phyloP scores from a whole-genome alignment of 805 yeast species.

The Candida verbasci region DNA sequence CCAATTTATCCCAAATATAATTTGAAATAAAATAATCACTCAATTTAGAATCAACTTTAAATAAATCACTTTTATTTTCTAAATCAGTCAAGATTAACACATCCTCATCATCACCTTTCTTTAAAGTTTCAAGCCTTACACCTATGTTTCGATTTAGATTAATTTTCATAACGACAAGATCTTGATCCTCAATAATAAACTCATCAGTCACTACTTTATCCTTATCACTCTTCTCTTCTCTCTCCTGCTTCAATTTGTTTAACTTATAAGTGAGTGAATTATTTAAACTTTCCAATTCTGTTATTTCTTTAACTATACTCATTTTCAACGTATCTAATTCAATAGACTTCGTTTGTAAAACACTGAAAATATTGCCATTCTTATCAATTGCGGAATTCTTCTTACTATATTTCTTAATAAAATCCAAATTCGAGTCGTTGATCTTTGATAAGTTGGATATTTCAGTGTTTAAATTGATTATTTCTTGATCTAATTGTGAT shows the following conservation, averaged over 20 bases:
- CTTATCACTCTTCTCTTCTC: conserved; percentile 32
- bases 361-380: conserved; percentile 20
- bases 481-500: conserved; percentile 9
- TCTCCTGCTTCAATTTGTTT: conserved; percentile 33
- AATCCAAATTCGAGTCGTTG: conserved; percentile 17
- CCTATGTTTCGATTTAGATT: conserved; percentile 61
- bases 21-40: conserved; percentile 70
- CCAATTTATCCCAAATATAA: conserved; percentile 66
- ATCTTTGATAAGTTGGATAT: conserved; percentile 18
- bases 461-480: conserved; percentile 12
- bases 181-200: conserved; percentile 8
- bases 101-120: conserved; percentile 7
- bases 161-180: conserved; percentile 45
- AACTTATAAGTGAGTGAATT: conserved; percentile 26
- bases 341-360: conserved; percentile 22
- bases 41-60: conserved; percentile 51
- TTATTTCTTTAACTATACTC: conserved; percentile 47
- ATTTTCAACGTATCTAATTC: conserved; percentile 45
- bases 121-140: conserved; percentile 38
- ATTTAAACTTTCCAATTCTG: conserved; percentile 44
- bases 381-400: not conserved
- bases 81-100: conserved; percentile 26
- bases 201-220: conserved; percentile 24
- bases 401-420: conserved; percentile 5
- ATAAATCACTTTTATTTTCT: conserved; percentile 42